Conservation (phyloP, 1,139 yeast species). For the Suhomyces maxii region DNA sequence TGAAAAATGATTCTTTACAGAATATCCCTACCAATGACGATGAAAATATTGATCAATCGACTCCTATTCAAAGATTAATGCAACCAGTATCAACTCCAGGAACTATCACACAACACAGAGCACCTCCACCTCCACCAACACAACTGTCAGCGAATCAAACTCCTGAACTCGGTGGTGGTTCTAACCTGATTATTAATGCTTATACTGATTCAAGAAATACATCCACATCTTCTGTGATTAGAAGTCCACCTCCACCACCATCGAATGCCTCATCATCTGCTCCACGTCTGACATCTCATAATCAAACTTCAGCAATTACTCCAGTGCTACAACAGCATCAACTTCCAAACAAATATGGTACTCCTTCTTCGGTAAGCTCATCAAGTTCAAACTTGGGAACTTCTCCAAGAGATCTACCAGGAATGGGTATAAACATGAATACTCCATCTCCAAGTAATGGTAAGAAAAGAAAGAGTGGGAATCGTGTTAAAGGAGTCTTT, state of each 20-base stretch:
- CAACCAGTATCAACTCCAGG: conserved; percentile 3
- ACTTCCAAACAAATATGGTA: conserved; percentile 13
- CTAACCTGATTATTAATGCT: not conserved
- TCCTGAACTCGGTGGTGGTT: not conserved
- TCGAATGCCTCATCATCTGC: not conserved
- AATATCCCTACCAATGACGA: conserved; percentile 38
- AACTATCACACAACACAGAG: not conserved
- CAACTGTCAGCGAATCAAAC: not conserved
- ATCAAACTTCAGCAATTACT: conserved; percentile 38
- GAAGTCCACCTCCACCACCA: conserved; percentile 18
- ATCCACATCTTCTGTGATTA: conserved; percentile 26
- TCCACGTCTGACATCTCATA: conserved; percentile 14
- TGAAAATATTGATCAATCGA: conserved; percentile 31
- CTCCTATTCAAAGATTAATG: conserved; percentile 4
- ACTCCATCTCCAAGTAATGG: conserved; percentile 15
- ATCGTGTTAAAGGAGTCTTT: conserved; percentile 43
- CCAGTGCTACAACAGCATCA: conserved; percentile 27
- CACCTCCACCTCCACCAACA: conserved; percentile 8
- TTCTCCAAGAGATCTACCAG: conserved; percentile 29
- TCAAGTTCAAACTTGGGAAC: conserved; percentile 13
- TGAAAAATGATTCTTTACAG: conserved; percentile 28
- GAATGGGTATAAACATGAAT: conserved; percentile 22
- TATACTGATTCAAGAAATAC: conserved; percentile 12
- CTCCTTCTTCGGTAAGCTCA: conserved; percentile 14
- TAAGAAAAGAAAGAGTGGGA: conserved; percentile 36